A percentile compares a stretch with the other conserved stretches of the same genome.
Conservation (phyloP, 1,139 yeast genomes). For the Suhomyces panamericanus region DNA sequence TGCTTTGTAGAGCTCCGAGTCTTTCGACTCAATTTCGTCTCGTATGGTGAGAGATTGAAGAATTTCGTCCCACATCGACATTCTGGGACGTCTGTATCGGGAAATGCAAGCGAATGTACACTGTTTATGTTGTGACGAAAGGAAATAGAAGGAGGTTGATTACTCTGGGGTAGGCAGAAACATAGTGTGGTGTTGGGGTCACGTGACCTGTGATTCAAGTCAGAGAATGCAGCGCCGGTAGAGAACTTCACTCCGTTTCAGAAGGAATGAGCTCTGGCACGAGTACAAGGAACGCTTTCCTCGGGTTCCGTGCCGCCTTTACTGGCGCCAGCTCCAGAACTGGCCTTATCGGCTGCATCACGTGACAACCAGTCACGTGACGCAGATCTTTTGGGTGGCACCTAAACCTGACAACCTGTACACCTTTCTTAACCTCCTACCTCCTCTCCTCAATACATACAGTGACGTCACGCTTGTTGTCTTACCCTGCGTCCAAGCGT, state of each 20-base stretch:
- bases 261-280: too few species aligned
- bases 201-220: background rate
- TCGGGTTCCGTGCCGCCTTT: too few species aligned
- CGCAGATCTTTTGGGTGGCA: background rate
- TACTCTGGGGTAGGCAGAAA: too few species aligned
- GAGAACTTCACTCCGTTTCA: too few species aligned
- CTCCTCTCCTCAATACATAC: too few species aligned
- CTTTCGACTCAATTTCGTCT: conserved; percentile 36
- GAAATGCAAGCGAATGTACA: background rate
- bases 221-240: too few species aligned
- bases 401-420: background rate
- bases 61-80: conserved; percentile 20
- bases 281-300: too few species aligned
- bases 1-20: conserved; percentile 34
- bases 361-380: background rate
- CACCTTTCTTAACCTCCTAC: background rate
- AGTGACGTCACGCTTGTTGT: background rate
- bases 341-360: too few species aligned
- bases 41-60: conserved; percentile 27
- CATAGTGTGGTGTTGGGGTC: background rate
- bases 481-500: background rate
- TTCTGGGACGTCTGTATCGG: background rate
- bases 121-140: background rate
- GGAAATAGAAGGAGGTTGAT: background rate
- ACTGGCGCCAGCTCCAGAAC: too few species aligned